Evolutionary conservation across 441 rosid genomes (phyloP).

Genomic region (Aquilaria agallochum): DNA sequence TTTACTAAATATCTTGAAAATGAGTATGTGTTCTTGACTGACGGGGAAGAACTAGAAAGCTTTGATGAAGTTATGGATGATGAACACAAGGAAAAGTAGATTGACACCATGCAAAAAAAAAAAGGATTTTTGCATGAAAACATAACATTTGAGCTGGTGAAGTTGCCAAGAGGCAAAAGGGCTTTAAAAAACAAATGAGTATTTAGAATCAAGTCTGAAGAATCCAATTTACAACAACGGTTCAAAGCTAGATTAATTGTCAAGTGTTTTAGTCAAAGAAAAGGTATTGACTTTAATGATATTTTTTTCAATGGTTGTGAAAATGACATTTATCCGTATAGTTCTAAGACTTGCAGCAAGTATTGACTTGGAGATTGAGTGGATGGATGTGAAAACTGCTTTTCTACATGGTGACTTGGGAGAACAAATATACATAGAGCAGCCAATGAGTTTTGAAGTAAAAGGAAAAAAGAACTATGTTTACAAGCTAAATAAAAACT

Average conservation of each 20-base stretch:
- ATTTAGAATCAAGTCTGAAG: neutral
- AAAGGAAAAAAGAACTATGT: neutral
- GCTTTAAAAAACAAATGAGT: neutral
- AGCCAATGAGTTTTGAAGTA: neutral
- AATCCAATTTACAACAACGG: too few relatives aligned
- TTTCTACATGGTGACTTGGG: slow-evolving; percentile 6
- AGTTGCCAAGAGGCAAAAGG: neutral
- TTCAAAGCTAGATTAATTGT: neutral
- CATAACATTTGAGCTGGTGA: neutral
- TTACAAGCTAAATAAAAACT: slow-evolving; percentile 1
- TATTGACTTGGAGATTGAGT: neutral
- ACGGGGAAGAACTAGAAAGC: neutral
- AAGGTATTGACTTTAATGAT: neutral
- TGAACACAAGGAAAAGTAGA: neutral
- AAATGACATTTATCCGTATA: too few relatives aligned
- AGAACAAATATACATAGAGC: slow-evolving; percentile 1
- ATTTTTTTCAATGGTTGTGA: too few relatives aligned
- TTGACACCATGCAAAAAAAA: neutral
- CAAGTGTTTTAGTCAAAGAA: neutral
- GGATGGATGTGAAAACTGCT: slow-evolving; percentile 4
- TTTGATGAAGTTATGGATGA: neutral
- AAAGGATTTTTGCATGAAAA: neutral
- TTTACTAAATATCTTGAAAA: too few relatives aligned
- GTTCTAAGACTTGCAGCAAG: neutral
- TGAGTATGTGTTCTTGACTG: too few relatives aligned